Percentiles rank a stretch among this genome's conserved stretches.
phyloP scores from a whole-genome alignment of 306 rosid species.

The Cicer judaicum region DNA sequence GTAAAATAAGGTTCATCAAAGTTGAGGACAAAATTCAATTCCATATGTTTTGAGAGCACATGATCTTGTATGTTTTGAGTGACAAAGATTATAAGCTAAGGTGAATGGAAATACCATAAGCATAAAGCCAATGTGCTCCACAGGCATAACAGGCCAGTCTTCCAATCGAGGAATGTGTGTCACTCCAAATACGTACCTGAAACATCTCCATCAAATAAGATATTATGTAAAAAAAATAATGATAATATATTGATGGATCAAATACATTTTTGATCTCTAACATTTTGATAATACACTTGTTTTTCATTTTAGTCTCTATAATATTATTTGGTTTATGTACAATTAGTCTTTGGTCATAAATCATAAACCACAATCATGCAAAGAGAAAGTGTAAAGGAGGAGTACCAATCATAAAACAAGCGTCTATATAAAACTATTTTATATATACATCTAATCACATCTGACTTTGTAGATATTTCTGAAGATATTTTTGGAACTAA shows the following conservation, averaged over 20 bases:
- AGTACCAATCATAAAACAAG: constrained; percentile 8
- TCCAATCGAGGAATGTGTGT: constrained; percentile 84
- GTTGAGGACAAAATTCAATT: neutral
- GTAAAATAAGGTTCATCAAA: neutral
- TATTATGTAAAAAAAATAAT: neutral
- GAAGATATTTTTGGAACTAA: no score
- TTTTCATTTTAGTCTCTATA: neutral
- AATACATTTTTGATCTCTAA: neutral
- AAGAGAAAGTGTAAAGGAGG: constrained; percentile 5
- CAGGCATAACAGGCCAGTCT: constrained; percentile 93
- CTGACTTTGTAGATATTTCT: no score
- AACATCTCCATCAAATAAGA: constrained; percentile 36
- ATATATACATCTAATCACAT: no score
- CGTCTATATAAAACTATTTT: no score
- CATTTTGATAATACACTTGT: neutral
- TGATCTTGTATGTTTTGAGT: neutral
- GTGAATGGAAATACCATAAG: constrained; percentile 63
- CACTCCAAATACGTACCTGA: constrained; percentile 81
- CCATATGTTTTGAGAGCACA: neutral
- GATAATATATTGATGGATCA: neutral
- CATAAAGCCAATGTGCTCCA: constrained; percentile 72
- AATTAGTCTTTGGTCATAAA: neutral
- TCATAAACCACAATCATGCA: neutral
- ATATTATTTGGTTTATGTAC: neutral
- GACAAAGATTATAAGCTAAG: neutral